phyloP scores from a whole-genome alignment of 2,329 filamentous ascomycete genomes.

The Thielaviopsis musarum region DNA sequence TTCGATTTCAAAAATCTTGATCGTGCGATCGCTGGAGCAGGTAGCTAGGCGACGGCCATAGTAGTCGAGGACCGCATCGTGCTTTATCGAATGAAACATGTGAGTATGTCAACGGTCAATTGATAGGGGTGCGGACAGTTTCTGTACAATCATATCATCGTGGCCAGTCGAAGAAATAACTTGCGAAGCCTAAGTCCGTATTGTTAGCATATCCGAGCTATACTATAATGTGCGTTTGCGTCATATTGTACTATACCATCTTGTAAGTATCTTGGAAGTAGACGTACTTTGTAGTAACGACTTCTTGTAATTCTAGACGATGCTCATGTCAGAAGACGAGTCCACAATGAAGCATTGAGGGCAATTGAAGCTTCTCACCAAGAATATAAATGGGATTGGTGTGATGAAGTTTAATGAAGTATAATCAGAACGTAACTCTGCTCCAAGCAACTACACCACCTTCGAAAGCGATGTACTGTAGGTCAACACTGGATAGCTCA shows the following conservation, averaged over 20 bases:
- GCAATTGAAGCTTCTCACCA: too few species aligned
- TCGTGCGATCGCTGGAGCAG: constrained; percentile 93
- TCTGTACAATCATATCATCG: constrained; percentile 99
- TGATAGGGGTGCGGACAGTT: constrained; percentile 8
- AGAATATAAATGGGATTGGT: too few species aligned
- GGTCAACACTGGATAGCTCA: not conserved
- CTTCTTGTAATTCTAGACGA: not conserved
- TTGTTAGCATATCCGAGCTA: constrained; percentile 17
- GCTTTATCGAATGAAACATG: constrained; percentile 34
- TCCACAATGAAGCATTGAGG: not conserved
- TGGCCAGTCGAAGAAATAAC: constrained; percentile 40
- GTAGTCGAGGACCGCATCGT: constrained; percentile 97
- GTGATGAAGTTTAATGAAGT: too few species aligned
- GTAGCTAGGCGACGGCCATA: constrained; percentile 92
- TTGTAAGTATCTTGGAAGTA: constrained; percentile 6
- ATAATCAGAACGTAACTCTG: too few species aligned
- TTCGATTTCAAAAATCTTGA: constrained; percentile 98
- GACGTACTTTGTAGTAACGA: not conserved
- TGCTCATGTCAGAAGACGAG: too few species aligned
- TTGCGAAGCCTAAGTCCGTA: constrained; percentile 23
- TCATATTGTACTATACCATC: constrained; percentile 5
- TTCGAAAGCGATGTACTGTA: not conserved
- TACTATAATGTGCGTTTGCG: not conserved
- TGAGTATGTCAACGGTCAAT: constrained; percentile 8
- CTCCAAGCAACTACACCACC: not conserved